These are phyloP conservation scores for Talaromyces liani DNA, from an alignment of 495 filamentous ascomycete genomes.

Conservation along the genomic window DNA sequence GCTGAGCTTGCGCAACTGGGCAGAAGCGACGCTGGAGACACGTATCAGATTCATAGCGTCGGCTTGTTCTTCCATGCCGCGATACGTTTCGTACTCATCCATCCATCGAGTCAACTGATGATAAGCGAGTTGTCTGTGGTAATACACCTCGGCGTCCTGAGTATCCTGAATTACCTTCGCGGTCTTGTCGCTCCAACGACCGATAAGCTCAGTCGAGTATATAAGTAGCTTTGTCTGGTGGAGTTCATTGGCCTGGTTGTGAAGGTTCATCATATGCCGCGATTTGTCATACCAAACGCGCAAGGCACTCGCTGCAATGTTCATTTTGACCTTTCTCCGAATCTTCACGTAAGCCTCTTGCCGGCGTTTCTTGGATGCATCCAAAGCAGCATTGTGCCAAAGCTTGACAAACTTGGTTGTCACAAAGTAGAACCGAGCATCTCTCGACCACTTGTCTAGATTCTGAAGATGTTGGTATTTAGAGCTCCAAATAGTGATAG, in stretches of 20 bases:
- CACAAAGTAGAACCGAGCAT: slow-evolving; percentile 55
- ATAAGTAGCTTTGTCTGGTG: slow-evolving; percentile 29
- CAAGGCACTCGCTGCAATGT: slow-evolving; percentile 41
- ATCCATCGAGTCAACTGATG: slow-evolving; percentile 41
- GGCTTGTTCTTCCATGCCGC: slow-evolving; percentile 43
- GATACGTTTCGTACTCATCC: slow-evolving; percentile 30
- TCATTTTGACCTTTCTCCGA: slow-evolving; percentile 51
- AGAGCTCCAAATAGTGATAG: slow-evolving; percentile 39
- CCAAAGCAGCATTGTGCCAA: slow-evolving; percentile 47
- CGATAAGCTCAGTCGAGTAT: slow-evolving; percentile 30
- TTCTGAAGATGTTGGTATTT: slow-evolving; percentile 37
- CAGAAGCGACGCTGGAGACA: slow-evolving; percentile 35
- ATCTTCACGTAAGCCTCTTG: slow-evolving; percentile 53
- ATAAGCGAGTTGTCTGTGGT: slow-evolving; percentile 34
- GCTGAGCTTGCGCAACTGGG: slow-evolving; percentile 41
- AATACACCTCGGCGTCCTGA: slow-evolving; percentile 34
- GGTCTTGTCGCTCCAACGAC: slow-evolving; percentile 36
- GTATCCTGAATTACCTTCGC: slow-evolving; percentile 28
- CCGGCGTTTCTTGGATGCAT: slow-evolving; percentile 45
- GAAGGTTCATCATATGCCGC: slow-evolving; percentile 27
- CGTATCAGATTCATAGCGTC: slow-evolving; percentile 37
- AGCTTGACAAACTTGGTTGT: slow-evolving; percentile 43
- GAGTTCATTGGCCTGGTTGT: slow-evolving; percentile 35
- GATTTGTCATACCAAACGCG: slow-evolving; percentile 38
- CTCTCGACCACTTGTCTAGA: slow-evolving; percentile 44